phyloP scores from a whole-genome alignment of 805 yeast species.

The Hanseniaspora pseudoguilliermondii region DNA sequence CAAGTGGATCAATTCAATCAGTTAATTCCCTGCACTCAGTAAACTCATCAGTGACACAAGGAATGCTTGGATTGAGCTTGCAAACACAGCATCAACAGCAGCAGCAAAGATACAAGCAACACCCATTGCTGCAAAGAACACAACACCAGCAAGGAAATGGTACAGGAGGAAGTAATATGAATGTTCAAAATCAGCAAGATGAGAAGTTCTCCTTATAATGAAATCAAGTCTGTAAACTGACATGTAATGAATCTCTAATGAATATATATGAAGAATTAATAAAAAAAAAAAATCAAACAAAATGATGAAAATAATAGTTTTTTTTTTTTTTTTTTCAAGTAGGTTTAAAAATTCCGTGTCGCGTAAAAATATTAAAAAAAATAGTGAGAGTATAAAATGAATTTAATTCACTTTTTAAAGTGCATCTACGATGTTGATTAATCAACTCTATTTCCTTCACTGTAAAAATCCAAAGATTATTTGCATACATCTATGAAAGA shows the following conservation, averaged over 20 bases:
- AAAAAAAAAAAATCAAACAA: not conserved
- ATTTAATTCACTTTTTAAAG: too few relatives aligned
- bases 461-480: too few relatives aligned
- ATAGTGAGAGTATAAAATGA: not conserved
- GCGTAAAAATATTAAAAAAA: not conserved
- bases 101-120: constrained; percentile 10
- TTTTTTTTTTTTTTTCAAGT: too few relatives aligned
- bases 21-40: constrained; percentile 25
- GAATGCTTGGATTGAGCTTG: constrained; percentile 7
- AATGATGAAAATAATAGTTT: too few relatives aligned
- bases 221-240: not conserved
- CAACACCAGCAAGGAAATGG: constrained; percentile 3
- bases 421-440: too few relatives aligned
- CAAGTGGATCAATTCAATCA: constrained; percentile 27
- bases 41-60: constrained; percentile 17
- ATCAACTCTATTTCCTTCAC: too few relatives aligned
- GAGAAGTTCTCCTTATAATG: not conserved
- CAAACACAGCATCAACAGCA: constrained; percentile 8
- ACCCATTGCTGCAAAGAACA: constrained; percentile 3
- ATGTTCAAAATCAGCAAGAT: not conserved
- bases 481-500: not conserved
- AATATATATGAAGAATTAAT: not conserved
- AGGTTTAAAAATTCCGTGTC: not conserved
- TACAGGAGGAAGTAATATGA: not conserved
- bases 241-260: not conserved